Evolutionary conservation across 176 grass and related monocot genomes (phyloP), one percentile per base, ranked within the genome.

Genomic region (Triticum turgidum): DNA sequence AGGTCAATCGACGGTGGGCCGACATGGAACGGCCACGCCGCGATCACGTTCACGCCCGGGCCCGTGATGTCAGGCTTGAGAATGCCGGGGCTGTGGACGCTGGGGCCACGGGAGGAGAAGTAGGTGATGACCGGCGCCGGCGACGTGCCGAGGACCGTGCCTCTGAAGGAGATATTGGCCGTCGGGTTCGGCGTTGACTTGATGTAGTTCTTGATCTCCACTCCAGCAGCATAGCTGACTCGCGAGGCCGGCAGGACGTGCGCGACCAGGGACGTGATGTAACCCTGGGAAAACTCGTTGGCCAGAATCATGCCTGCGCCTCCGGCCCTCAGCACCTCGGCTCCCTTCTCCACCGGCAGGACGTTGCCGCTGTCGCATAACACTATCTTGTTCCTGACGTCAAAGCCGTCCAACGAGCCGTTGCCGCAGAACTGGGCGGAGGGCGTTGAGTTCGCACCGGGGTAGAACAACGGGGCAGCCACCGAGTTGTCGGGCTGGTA

Each of bases 91-190:
- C 37, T 77, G 11, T 33, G 33, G n/a, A 24, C 11, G 35, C 52
- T 83, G 0, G 90, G 90, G 4, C 90, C 90, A 4, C 90, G 54
- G 11, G 90, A 92, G 5, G 90, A 92, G 71, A 92, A 92, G n/a
- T 7, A 92, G 14, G 52, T 33, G 11, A 92, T 24, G 0, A 78
- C 45, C 12, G 90, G 90, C 4, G 87, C 67, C 6, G 87, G 87
- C 17, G 58, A 84, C 0, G 37, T 79, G 1, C 80, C 84, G 3
- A 92, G 56, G 0, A 88, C 34, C 5, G 91, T 92, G 32, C 91
- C 87, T 7, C 13, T 27, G 49, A 87, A 92, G 17, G 54, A 33
- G 30, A 87, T 80, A 0, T 21, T 25, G 0, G 75, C 89, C 0
- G 4, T 35, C 29, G 80, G 59, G 2, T 44, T 68, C n/a, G n/a